These are phyloP conservation scores for Eleusine coracana DNA, from an alignment of 176 grass and related monocot genomes.

Conservation along the genomic window DNA sequence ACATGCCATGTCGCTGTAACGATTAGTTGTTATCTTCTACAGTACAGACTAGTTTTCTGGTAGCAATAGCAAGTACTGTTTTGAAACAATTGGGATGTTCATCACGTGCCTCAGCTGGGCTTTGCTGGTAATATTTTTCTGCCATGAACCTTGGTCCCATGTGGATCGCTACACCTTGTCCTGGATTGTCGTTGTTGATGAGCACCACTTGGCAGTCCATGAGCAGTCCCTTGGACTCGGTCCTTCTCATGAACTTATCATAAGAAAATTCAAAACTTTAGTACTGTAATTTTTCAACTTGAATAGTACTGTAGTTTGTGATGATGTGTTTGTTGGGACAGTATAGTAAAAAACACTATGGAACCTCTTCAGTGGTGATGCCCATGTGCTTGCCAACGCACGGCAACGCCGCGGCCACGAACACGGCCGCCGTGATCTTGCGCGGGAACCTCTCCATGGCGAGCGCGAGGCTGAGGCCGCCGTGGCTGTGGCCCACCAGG, in stretches of 20 bases:
- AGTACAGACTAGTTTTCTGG: background rate
- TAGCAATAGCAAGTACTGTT: background rate
- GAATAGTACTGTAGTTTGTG: background rate
- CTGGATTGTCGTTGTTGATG: background rate
- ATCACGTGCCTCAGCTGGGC: slow-evolving; percentile 23
- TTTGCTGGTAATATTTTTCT: slow-evolving; percentile 41
- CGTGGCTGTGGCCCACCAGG: slow-evolving; percentile 60
- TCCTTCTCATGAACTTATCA: slow-evolving; percentile 46
- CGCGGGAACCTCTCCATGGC: slow-evolving; percentile 54
- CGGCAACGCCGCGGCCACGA: slow-evolving; percentile 47
- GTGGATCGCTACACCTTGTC: slow-evolving; percentile 20
- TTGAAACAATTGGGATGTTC: background rate
- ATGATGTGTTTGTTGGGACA: background rate
- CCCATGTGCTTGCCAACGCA: slow-evolving; percentile 43
- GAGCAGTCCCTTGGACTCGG: slow-evolving; percentile 8
- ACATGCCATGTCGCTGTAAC: background rate
- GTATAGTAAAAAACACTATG: background rate
- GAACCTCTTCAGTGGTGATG: slow-evolving; percentile 7
- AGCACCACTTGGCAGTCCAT: slow-evolving; percentile 41
- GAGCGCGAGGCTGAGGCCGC: slow-evolving; percentile 53
- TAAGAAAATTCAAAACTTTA: background rate
- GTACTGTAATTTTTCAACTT: too few species aligned
- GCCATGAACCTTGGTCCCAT: slow-evolving; percentile 40
- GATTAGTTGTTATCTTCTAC: background rate
- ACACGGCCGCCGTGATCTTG: slow-evolving; percentile 54